Evolutionary conservation across 169 alveolate species (phyloP), one percentile per base, ranked within the genome.

Genomic region (Babesia ovata): DNA sequence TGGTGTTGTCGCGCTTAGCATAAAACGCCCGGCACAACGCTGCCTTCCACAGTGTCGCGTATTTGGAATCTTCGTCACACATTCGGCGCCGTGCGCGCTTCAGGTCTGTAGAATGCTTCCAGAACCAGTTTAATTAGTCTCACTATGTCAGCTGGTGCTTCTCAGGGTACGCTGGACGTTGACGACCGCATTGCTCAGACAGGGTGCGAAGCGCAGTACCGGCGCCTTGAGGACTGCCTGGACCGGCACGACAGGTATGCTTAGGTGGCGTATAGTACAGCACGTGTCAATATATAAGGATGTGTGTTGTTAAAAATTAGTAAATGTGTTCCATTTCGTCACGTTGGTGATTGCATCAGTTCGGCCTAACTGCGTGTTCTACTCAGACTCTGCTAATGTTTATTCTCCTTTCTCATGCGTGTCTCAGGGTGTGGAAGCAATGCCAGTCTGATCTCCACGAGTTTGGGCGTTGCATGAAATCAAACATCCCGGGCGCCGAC

Each of bases 361-460:
- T 49, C 56, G 19, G 2, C 22, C 19, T 16, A 17, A 49, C 22
- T n/a, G 4, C 39, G 39, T 33, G 39, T 33, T 33, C 6, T 33
- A 33, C 39, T 33, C 10, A 6, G 39, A 33, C 39, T 6, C 10
- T 33, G 39, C 2, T 33, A 6, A 33, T 4, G 39, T 6, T 33
- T 33, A 2, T 33, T 33, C 24, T 52, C 39, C 33, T 10, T 52
- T 28, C 39, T 62, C 22, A 62, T 28, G 14, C 0, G 7, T 19
- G 29, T 22, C 22, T n/a, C 77, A 85, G 91, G 46, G 87, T 58
- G 33, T 85, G 91, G 91, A 79, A 67, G 46, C 45, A 71, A 54
- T 85, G 91, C 86, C 91, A 85, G 66, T 16, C 11, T 36, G 91
- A 85, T 44, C 73, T 85, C 28, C 75, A 82, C 61, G 77, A 81